Base-by-base conservation (phyloP, 345 rosid species). In the Rhodamnia argentea region DNA sequence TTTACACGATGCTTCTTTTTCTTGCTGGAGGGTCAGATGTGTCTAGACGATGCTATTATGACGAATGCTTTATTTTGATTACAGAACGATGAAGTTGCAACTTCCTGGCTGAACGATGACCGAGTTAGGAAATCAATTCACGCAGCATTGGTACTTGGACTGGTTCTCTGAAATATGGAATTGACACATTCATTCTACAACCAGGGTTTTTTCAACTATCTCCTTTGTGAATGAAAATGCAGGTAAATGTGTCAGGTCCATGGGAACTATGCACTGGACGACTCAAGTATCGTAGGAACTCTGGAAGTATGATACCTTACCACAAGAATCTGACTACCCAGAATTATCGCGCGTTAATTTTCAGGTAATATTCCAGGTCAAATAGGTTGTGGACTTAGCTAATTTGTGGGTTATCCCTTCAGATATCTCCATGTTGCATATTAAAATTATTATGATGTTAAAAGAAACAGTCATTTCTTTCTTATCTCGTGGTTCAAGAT, bases 331-430 rank as follows among this genome's bases (percentile, higher is more conserved):
- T 94, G 9, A 94, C 96, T 7, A 24, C 83, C 23, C 88, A 85
- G 84, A 93, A 92, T 13, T 92, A 91, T 64, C 86, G 94, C 47
- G 96, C 90, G 18, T 94, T 93, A 55, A 91, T 94, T 20, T 94
- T 86, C 87, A 92, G 95, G 96, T 93, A 86, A 59, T 70, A 44
- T 37, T 18, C 78, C 47, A 32, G 78, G 78, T 18, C 47, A 37
- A 62, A 62, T 37, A 18, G 18, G 47, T 37, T 18, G 13, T 70
- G 78, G 47, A 70, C 42, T 57, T 24, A 57, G n/a, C 78, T 70
- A 37, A 37, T 70, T 64, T 32, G 24, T 64, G 44, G 76, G 76
- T 64, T 32, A 16, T 64, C 4, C 44, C 76, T 7, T 64, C 76
- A 64, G 44, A 32, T 64, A 64, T 64, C 76, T 64, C 44, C 44